Percentiles rank a stretch among this genome's conserved stretches.
Conservation (phyloP, 148 eudicot species). For the Spergularia marina region DNA sequence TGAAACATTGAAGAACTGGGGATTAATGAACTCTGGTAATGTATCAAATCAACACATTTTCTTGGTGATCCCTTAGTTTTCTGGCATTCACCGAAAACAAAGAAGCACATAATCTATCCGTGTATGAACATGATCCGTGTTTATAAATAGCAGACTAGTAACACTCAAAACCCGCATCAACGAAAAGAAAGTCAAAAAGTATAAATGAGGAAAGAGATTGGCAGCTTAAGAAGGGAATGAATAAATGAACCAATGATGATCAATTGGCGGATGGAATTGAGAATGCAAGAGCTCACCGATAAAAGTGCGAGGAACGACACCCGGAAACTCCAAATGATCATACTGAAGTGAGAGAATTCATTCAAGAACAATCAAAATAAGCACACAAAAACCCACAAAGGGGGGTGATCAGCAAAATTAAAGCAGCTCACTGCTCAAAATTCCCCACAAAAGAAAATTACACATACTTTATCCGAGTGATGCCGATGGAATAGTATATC, state of each 20-base stretch:
- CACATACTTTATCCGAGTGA: constrained; percentile 67
- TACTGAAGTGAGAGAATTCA: constrained; percentile 43
- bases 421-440: background rate
- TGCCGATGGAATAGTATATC: constrained; percentile 79
- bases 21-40: background rate
- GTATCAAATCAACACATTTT: background rate
- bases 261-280: background rate
- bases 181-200: no score
- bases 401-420: background rate
- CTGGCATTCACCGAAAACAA: background rate
- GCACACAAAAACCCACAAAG: background rate
- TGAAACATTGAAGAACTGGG: background rate
- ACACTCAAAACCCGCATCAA: no score
- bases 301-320: constrained; percentile 97
- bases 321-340: constrained; percentile 98
- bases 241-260: background rate
- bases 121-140: background rate
- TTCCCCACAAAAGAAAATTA: background rate
- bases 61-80: background rate
- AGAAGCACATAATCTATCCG: background rate
- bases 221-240: background rate
- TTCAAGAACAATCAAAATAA: constrained; percentile 13
- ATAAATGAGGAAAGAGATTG: no score
- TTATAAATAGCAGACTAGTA: no score
- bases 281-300: constrained; percentile 45